phyloP scores from a whole-genome alignment of 2,329 filamentous ascomycete species.

The Aspergillus awamori region DNA sequence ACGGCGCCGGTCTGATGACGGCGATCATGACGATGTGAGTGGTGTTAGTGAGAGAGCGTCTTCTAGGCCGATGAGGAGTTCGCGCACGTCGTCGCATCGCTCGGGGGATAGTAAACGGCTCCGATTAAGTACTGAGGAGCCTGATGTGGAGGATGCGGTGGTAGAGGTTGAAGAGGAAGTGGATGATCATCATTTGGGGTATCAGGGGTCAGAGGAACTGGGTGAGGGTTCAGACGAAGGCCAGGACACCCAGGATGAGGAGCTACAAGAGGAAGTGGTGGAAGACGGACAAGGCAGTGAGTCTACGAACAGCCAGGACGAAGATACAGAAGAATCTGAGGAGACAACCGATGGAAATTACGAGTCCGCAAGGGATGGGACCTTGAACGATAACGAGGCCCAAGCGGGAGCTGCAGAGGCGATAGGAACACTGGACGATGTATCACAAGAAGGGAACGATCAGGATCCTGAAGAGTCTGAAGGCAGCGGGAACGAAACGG shows the following conservation, averaged over 20 bases:
- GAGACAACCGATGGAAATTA: neutral
- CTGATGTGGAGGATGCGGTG: neutral
- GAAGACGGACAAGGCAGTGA: neutral
- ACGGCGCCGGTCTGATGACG: constrained; percentile 28
- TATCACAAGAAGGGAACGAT: neutral
- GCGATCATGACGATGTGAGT: constrained; percentile 28
- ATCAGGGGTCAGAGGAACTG: neutral
- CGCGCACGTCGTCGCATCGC: neutral
- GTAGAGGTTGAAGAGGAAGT: neutral
- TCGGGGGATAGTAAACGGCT: neutral
- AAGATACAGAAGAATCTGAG: neutral
- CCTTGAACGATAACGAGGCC: neutral
- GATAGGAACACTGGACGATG: no score
- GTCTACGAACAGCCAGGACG: neutral
- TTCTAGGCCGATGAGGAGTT: constrained; percentile 15
- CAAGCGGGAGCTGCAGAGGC: neutral
- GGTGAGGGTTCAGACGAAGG: neutral
- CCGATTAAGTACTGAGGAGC: neutral
- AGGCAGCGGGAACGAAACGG: neutral
- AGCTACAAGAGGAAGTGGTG: neutral
- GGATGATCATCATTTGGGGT: neutral
- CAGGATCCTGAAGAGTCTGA: neutral
- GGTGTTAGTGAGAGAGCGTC: constrained; percentile 17
- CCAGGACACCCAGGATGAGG: neutral
- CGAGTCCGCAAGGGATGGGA: neutral